Conservation (phyloP, 805 yeast genomes). For the Kluyveromyces aestuarii region DNA sequence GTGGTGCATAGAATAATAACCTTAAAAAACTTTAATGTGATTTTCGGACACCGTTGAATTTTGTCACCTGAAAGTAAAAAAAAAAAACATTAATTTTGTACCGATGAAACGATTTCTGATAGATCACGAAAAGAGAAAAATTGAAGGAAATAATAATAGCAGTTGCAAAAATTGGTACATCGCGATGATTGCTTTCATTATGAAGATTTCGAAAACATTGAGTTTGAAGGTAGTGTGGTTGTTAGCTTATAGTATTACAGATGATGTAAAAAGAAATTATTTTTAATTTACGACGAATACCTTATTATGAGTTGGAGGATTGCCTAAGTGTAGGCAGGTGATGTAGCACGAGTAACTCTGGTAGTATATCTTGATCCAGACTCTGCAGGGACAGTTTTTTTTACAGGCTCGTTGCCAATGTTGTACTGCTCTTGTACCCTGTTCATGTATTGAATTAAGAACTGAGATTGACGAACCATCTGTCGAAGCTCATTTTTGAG, state of each 20-base stretch:
- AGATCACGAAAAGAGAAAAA: background rate
- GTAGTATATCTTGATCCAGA: slow-evolving; percentile 8
- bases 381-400: slow-evolving; percentile 4
- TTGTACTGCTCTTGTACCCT: slow-evolving; percentile 13
- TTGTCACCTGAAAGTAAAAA: background rate
- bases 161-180: background rate
- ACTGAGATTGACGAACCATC: slow-evolving; percentile 10
- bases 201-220: background rate
- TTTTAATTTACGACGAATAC: background rate
- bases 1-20: background rate
- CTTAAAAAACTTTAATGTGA: background rate
- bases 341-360: slow-evolving; percentile 4
- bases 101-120: background rate
- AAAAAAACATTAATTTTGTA: background rate
- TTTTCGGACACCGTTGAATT: background rate
- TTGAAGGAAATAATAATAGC: background rate
- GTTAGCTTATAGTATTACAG: background rate
- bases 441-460: slow-evolving; percentile 15
- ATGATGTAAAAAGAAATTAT: background rate
- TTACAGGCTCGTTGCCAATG: slow-evolving; percentile 5
- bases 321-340: slow-evolving; percentile 1
- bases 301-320: background rate
- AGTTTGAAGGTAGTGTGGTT: too few species aligned
- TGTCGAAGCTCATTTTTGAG: slow-evolving; percentile 10
- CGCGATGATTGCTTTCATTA: background rate